These are phyloP conservation scores for Massospora cicadina DNA, from an alignment of 371 early-diverging fungal species.

Conservation along the genomic window DNA sequence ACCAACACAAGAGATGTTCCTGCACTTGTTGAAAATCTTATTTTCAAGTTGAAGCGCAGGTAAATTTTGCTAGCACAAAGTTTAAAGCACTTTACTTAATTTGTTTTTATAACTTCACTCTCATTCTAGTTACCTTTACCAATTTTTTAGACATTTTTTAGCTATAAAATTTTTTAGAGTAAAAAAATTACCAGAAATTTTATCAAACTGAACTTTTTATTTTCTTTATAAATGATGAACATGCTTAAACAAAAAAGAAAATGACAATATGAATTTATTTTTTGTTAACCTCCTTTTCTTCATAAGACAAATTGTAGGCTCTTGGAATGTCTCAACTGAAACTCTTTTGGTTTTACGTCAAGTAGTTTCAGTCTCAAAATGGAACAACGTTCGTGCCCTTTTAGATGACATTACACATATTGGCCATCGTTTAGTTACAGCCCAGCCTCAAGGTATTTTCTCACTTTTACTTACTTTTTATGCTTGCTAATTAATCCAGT, in stretches of 20 bases:
- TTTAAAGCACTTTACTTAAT: not conserved
- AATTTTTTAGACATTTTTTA: constrained; percentile 3
- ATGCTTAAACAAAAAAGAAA: no score
- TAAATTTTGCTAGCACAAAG: not conserved
- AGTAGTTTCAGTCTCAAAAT: constrained; percentile 52
- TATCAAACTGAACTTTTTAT: not conserved
- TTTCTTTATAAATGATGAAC: no score
- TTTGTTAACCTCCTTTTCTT: not conserved
- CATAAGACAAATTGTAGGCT: constrained; percentile 53
- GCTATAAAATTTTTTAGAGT: no score
- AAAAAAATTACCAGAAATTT: no score
- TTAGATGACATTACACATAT: constrained; percentile 40
- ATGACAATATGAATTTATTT: not conserved
- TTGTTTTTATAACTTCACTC: not conserved
- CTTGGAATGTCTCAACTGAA: constrained; percentile 54
- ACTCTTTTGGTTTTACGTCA: constrained; percentile 61
- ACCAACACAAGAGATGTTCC: constrained; percentile 7
- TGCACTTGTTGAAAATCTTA: constrained; percentile 18
- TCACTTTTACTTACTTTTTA: no score
- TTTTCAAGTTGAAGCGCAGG: constrained; percentile 20
- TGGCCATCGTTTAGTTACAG: constrained; percentile 44
- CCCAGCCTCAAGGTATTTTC: constrained; percentile 57
- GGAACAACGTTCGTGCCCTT: constrained; percentile 43
- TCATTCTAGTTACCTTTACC: not conserved
- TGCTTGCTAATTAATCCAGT: no score